A percentile compares a stretch with the other conserved stretches of the same genome.
phyloP scores from a whole-genome alignment of 2,329 filamentous ascomycete species.

The Calycina marina region DNA sequence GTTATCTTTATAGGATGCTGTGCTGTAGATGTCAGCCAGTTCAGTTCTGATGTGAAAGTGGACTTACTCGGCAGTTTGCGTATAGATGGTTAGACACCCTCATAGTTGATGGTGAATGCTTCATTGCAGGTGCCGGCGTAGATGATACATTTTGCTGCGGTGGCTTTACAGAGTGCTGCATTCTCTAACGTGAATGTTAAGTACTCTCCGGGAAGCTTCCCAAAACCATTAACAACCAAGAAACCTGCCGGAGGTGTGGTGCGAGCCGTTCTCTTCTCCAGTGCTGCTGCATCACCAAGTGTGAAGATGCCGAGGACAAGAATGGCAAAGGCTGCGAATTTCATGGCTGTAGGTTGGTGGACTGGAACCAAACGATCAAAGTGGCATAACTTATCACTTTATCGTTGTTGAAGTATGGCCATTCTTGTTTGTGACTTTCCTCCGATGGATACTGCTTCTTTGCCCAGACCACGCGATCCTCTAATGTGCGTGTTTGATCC shows the following conservation, averaged over 20 bases:
- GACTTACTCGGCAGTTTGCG: constrained; percentile 29
- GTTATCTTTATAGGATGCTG: constrained; percentile 7
- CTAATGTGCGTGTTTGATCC: too few species aligned
- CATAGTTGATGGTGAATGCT: constrained; percentile 27
- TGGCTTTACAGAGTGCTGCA: constrained; percentile 6
- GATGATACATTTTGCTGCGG: constrained; percentile 21
- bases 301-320: too few species aligned
- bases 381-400: too few species aligned
- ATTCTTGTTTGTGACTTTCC: too few species aligned
- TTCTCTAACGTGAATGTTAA: constrained; percentile 5
- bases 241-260: constrained; percentile 5
- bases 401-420: too few species aligned
- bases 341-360: too few species aligned
- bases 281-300: too few species aligned
- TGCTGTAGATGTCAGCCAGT: constrained; percentile 3
- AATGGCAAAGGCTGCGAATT: too few species aligned
- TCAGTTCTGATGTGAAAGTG: background rate
- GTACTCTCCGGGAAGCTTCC: constrained; percentile 6
- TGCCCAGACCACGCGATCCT: too few species aligned
- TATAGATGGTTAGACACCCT: constrained; percentile 29
- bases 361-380: too few species aligned
- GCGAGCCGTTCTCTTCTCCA: constrained; percentile 4
- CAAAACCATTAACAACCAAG: constrained; percentile 5
- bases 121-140: constrained; percentile 28
- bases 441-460: too few species aligned